These are phyloP conservation scores for Agrocybe pediades DNA, from an alignment of 768 basidiomycete species.

Conservation along the genomic window DNA sequence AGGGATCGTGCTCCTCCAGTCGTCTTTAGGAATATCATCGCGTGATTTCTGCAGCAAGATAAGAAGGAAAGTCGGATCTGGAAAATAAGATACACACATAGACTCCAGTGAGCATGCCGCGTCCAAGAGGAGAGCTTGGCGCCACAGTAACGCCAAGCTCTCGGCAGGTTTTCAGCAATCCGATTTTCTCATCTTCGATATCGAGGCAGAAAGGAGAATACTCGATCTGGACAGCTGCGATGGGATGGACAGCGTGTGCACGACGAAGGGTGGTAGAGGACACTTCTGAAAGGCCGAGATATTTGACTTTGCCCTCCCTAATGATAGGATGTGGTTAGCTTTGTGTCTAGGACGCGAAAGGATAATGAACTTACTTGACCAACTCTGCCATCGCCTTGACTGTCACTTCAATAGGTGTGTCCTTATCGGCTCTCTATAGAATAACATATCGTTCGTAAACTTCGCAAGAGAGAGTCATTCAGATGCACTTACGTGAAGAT, in stretches of 20 bases:
- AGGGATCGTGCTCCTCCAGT: not conserved
- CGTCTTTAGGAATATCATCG: slow-evolving; percentile 1
- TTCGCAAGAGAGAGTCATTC: not conserved
- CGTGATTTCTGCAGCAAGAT: not conserved
- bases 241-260: slow-evolving; percentile 53
- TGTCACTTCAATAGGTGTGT: slow-evolving; percentile 24
- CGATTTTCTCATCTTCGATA: slow-evolving; percentile 45
- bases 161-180: slow-evolving; percentile 41
- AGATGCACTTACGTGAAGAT: slow-evolving; percentile 37
- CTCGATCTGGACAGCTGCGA: slow-evolving; percentile 51
- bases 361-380: slow-evolving; percentile 39
- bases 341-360: not conserved
- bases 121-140: slow-evolving; percentile 50
- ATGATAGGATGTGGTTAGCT: not conserved
- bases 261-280: slow-evolving; percentile 48
- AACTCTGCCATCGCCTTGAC: slow-evolving; percentile 52
- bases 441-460: slow-evolving; percentile 30
- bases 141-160: slow-evolving; percentile 52
- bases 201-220: slow-evolving; percentile 53
- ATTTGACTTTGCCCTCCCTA: slow-evolving; percentile 44
- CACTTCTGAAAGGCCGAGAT: slow-evolving; percentile 56
- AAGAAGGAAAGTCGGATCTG: not conserved
- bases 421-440: slow-evolving; percentile 37
- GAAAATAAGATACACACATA: not conserved
- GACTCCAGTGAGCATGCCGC: not conserved